phyloP scores from a whole-genome alignment of 164 flowering plant genomes.

The Saururus chinensis region DNA sequence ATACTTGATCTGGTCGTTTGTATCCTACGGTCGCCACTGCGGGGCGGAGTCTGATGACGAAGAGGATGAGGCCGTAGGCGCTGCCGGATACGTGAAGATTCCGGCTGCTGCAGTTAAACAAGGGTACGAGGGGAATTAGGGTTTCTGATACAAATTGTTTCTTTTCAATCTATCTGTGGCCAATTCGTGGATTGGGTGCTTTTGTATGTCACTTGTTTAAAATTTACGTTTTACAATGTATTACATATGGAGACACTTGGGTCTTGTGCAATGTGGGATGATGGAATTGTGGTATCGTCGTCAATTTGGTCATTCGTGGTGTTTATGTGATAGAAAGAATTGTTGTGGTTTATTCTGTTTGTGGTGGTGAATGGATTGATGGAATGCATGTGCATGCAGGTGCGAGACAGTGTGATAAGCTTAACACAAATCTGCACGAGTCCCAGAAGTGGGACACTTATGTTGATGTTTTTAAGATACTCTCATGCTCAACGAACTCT shows the following conservation, averaged over 20 bases:
- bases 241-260: background rate
- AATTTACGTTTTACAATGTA: background rate
- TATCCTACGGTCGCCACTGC: conserved; percentile 18
- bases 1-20: conserved; percentile 39
- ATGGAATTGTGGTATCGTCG: background rate
- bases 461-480: no score
- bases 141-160: background rate
- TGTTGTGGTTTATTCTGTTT: background rate
- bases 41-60: conserved; percentile 20
- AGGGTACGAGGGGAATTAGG: conserved; percentile 19
- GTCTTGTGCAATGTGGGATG: background rate
- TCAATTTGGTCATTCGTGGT: background rate
- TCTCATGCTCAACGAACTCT: no score
- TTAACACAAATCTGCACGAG: no score
- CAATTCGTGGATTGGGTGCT: background rate
- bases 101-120: conserved; percentile 18
- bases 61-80: conserved; percentile 11
- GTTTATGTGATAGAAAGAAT: background rate
- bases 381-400: background rate
- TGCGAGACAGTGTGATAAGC: background rate
- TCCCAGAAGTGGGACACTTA: no score
- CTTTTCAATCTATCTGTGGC: background rate
- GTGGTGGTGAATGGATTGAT: background rate
- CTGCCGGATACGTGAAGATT: conserved; percentile 24
- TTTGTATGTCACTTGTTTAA: background rate